A percentile compares a stretch with the other conserved stretches of the same genome.
Conservation (phyloP, 2,329 filamentous ascomycete species). For the Erysiphe neolycopersici region DNA sequence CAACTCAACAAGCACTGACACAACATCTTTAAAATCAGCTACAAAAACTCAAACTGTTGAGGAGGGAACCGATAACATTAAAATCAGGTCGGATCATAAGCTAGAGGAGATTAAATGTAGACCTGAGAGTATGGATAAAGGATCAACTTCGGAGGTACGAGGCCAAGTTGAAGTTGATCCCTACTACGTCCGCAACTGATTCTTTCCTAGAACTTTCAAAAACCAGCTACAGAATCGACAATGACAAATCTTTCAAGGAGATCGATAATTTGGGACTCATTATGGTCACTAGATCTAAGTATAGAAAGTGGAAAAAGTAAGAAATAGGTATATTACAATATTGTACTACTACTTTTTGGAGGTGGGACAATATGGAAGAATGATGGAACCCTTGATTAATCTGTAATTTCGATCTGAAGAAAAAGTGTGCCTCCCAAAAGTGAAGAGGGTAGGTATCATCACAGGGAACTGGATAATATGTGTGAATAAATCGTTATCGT, state of each 20-base stretch:
- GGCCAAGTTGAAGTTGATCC: neutral
- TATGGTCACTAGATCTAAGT: conserved; percentile 1
- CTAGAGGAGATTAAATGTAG: neutral
- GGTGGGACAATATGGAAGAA: too few relatives aligned
- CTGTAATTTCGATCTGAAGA: too few relatives aligned
- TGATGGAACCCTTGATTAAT: too few relatives aligned
- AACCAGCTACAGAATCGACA: neutral
- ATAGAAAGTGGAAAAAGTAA: conserved; percentile 1
- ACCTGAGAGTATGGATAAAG: neutral
- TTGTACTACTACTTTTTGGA: too few relatives aligned
- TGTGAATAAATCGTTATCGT: too few relatives aligned
- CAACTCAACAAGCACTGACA: conserved; percentile 6
- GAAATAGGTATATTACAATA: neutral
- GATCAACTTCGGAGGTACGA: conserved; percentile 1
- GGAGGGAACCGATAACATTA: conserved; percentile 6
- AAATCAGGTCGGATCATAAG: conserved; percentile 1
- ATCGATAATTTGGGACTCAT: conserved; percentile 1
- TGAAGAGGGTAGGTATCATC: too few relatives aligned
- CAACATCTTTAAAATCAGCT: conserved; percentile 6
- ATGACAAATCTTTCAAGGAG: neutral
- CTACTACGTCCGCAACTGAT: neutral
- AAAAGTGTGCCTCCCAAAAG: too few relatives aligned
- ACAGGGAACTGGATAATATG: too few relatives aligned
- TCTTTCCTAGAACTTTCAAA: neutral
- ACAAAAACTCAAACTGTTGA: conserved; percentile 5